phyloP scores from a whole-genome alignment of 257 asterid genomes.

The Scutellaria minor region DNA sequence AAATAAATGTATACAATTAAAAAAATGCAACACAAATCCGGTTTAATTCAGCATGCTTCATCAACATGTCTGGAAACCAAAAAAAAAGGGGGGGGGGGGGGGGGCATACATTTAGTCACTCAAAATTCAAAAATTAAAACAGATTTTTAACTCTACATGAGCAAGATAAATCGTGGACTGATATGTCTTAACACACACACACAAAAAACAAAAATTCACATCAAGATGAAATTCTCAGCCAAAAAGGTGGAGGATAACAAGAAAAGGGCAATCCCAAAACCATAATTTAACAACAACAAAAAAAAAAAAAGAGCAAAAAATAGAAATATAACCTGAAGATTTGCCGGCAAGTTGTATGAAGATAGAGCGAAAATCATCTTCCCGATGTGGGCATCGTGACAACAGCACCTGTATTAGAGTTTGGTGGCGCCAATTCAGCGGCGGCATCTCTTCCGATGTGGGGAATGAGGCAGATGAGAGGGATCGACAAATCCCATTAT shows the following conservation, averaged over 20 bases:
- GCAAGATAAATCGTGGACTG: background rate
- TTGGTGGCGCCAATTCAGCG: constrained; percentile 73
- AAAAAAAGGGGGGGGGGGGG: no score
- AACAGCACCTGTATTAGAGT: constrained; percentile 77
- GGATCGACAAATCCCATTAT: no score
- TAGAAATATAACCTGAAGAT: constrained; percentile 51
- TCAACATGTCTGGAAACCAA: background rate
- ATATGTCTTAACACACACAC: background rate
- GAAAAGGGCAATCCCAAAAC: no score
- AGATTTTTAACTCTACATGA: no score
- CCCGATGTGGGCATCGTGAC: constrained; percentile 75
- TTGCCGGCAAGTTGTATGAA: constrained; percentile 55
- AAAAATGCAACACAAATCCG: constrained; percentile 1
- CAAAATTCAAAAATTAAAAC: no score
- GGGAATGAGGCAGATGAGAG: no score
- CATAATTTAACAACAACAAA: no score
- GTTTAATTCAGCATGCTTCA: background rate
- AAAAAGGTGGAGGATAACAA: no score
- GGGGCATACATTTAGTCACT: background rate
- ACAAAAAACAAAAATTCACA: no score
- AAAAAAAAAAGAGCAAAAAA: background rate
- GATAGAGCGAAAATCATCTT: constrained; percentile 57
- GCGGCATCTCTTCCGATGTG: constrained; percentile 46
- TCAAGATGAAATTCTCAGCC: no score
- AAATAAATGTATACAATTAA: background rate